phyloP scores from a whole-genome alignment of 75 land plant genomes.

The Sequoia sempervirens region DNA sequence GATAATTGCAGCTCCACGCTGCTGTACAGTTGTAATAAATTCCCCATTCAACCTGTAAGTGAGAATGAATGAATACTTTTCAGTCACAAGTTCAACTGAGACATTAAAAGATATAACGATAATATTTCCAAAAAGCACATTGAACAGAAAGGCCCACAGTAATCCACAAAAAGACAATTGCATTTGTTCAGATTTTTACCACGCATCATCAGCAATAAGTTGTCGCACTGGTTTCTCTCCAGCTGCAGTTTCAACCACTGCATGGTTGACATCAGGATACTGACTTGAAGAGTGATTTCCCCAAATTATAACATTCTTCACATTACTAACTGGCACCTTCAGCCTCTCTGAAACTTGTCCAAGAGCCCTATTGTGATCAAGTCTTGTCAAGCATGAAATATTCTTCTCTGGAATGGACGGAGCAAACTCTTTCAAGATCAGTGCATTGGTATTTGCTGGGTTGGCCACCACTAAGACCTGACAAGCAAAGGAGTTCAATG shows the following conservation, averaged over 20 bases:
- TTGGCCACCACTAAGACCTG: constrained; percentile 95
- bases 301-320: constrained; percentile 77
- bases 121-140: neutral
- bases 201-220: constrained; percentile 56
- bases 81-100: neutral
- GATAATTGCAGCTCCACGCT: constrained; percentile 91
- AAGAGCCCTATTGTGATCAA: constrained; percentile 75
- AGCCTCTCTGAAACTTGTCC: constrained; percentile 62
- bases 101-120: neutral
- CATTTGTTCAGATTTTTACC: constrained; percentile 24
- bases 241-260: constrained; percentile 29
- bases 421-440: constrained; percentile 92
- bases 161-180: neutral
- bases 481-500: neutral
- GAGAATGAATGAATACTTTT: neutral
- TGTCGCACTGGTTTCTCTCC: constrained; percentile 47
- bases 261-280: constrained; percentile 72
- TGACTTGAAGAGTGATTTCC: constrained; percentile 77
- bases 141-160: neutral
- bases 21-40: constrained; percentile 80
- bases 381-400: constrained; percentile 66
- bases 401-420: constrained; percentile 74
- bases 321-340: constrained; percentile 37
- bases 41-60: constrained; percentile 65
- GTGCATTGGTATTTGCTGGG: constrained; percentile 94